Evolutionary conservation across 192 early-diverging fungal species (phyloP).

Genomic region (Entomortierella beljakovae): DNA sequence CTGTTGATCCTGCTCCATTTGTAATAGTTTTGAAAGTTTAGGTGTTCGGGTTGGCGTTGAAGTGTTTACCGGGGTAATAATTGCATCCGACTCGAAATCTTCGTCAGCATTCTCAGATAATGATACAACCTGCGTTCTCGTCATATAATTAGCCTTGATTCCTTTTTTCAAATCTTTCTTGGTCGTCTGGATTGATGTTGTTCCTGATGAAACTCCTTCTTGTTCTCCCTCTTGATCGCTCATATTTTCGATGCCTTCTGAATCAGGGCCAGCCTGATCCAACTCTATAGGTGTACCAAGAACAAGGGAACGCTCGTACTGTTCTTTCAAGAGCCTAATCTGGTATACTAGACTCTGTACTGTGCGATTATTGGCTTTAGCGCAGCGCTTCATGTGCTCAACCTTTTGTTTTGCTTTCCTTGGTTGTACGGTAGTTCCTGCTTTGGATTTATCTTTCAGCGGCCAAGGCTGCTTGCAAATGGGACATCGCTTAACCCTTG

Average conservation of each 20-base stretch:
- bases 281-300: conserved; percentile 13
- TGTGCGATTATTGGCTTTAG: conserved; percentile 26
- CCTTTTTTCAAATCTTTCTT: background rate
- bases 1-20: conserved; percentile 34
- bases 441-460: conserved; percentile 3
- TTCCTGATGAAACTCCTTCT: background rate
- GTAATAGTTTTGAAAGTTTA: conserved; percentile 7
- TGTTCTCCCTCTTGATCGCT: background rate
- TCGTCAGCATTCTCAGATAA: conserved; percentile 27
- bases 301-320: conserved; percentile 29
- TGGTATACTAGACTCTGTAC: conserved; percentile 34
- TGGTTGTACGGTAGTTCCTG: background rate
- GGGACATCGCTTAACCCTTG: conserved; percentile 32
- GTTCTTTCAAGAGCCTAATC: conserved; percentile 33
- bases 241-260: background rate
- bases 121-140: conserved; percentile 27
- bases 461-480: conserved; percentile 44
- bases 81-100: conserved; percentile 41
- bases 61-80: conserved; percentile 27
- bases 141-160: conserved; percentile 5
- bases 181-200: background rate
- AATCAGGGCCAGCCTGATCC: background rate
- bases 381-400: conserved; percentile 42
- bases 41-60: conserved; percentile 2
- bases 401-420: conserved; percentile 34